Base-by-base conservation (phyloP, 2,329 filamentous ascomycete species). In the Coleophoma eucalyptorum region DNA sequence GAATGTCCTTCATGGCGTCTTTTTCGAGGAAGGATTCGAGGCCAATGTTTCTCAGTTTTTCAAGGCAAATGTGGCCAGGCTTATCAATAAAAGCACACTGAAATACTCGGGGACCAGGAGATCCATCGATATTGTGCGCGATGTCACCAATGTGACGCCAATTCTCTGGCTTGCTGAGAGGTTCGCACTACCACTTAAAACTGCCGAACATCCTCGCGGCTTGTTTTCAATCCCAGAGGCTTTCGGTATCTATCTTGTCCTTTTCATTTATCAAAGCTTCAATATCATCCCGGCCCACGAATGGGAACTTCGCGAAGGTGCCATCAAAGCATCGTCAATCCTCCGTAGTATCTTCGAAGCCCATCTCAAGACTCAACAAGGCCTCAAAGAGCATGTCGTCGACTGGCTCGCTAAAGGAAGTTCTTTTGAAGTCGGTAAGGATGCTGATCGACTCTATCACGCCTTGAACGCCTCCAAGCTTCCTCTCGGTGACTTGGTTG, bases 181-280 rank as follows among this genome's bases (percentile, higher is more conserved):
- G n/a, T 75, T 77, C 63, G 80, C 82, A 45, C 70, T 90, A 3
- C 85, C 87, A 0, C 71, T 90, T 37, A 88, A 89, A 70, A 84
- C 80, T 0, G 64, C 67, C 3, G 72, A 80, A 11, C 79, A 82
- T 46, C 79, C 81, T 3, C 79, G 75, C 57, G 86, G 86, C 2
- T 48, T 79, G 7, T 43, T 79, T 16, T 69, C 72, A 1, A 58
- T 74, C 15, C 67, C 73, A 12, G 71, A 79, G 53, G 65, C 72
- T 0, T 79, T 78, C 59, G 69, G 66, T 2, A 67, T 68, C 16
- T 75, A 68, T 58, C 64, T 75, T 5, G 68, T 70, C 7, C 60
- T 76, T 1, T 75, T 73, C 66, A 69, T 74, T 59, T 80, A 78
- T 62, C 75, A 79, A 53, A 72, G 67, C 66, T 78, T 79, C 71